phyloP scores from a whole-genome alignment of 495 filamentous ascomycete species.

The Xylaria grammica region DNA sequence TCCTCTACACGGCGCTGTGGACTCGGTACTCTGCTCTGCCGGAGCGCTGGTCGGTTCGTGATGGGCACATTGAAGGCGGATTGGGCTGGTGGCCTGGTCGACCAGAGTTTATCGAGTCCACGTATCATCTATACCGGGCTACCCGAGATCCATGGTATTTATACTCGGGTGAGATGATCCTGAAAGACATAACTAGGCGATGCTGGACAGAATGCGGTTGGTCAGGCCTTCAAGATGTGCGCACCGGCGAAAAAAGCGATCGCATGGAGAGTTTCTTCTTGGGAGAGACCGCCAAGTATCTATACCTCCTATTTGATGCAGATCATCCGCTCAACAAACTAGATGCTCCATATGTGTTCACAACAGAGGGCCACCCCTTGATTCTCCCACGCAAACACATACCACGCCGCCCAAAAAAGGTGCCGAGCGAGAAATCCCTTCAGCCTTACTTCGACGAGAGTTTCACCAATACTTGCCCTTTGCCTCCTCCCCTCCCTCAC shows the following conservation, averaged over 20 bases:
- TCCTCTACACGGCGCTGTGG: constrained; percentile 92
- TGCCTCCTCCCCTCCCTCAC: constrained; percentile 59
- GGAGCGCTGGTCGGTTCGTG: constrained; percentile 88
- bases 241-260: constrained; percentile 85
- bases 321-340: constrained; percentile 85
- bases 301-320: constrained; percentile 86
- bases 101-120: constrained; percentile 95
- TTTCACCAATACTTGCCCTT: constrained; percentile 64
- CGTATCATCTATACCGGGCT: constrained; percentile 88
- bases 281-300: constrained; percentile 93
- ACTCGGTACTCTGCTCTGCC: constrained; percentile 89
- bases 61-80: constrained; percentile 83
- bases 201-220: constrained; percentile 96
- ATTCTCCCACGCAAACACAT: constrained; percentile 69
- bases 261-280: constrained; percentile 99
- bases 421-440: constrained; percentile 18
- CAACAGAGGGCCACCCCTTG: constrained; percentile 93
- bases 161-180: constrained; percentile 92
- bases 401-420: constrained; percentile 21
- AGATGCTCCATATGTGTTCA: constrained; percentile 89
- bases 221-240: constrained; percentile 93
- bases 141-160: constrained; percentile 98
- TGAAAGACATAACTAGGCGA: constrained; percentile 83
- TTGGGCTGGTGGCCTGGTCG: constrained; percentile 94
- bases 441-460: constrained; percentile 41